Evolutionary conservation across 805 yeast species (phyloP), one percentile per base, ranked within the genome.

Genomic region (Metschnikowia bowlesiae): DNA sequence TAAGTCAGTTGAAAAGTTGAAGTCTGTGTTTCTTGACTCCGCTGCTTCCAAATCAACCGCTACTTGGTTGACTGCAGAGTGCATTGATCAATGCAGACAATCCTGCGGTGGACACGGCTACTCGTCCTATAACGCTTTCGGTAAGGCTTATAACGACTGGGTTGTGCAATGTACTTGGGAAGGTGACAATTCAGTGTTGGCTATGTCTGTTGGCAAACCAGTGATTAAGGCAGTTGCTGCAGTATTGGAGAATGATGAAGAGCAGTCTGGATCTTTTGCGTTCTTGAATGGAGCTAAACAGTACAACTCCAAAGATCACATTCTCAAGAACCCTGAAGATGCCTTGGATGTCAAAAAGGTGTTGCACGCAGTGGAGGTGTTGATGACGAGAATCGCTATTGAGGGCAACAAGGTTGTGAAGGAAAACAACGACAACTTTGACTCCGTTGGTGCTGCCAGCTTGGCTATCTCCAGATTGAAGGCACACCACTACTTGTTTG

Each of bases 131-230:
- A 51, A 52, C 43, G 60, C 57, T 4, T 59, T 59, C 37, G 61
- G 62, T 14, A 56, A 54, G 50, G 55, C 56, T 3, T 59, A 48
- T 52, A 54, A 52, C 42, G 62, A 59, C 55, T 59, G 61, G 61
- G 62, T 57, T 26, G 62, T 59, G 34, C 62, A 59, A 44, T 59
- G 62, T 39, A 59, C 62, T 7, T 59, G 62, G 62, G 62, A 59
- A 33, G 62, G 62, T 33, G 62, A 59, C 56, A 59, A 59, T 48
- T 55, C 60, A 2, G 61, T 59, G 40, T 53, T 59, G 48, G 58
- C 60, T 37, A 55, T 59, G 60, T 55, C 61, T 7, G 61, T 54
- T 11, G 62, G 61, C 4, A 59, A 59, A 53, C 61, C 59, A 6
- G 44, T 58, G 33, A 57, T 57, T 46, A 53, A 55, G 43, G 52